phyloP scores from a whole-genome alignment of 306 rosid species.

The Quercus dentata region DNA sequence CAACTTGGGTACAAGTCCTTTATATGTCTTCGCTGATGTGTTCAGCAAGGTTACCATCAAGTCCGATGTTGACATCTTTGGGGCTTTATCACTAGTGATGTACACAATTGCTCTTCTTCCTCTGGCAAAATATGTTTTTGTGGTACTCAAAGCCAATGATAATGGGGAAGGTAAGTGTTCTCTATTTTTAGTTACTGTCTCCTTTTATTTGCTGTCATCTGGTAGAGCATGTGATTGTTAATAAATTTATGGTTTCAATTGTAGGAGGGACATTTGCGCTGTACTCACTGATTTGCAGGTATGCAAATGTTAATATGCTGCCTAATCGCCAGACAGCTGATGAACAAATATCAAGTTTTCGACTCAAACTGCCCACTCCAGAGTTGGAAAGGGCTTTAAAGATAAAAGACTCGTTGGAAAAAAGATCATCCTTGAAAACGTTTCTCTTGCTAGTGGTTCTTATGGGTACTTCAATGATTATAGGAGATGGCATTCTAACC shows the following conservation, averaged over 20 bases:
- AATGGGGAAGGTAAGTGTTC: constrained; percentile 79
- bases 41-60: constrained; percentile 72
- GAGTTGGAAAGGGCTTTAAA: constrained; percentile 82
- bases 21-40: constrained; percentile 89
- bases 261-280: constrained; percentile 98
- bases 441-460: constrained; percentile 75
- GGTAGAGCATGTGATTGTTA: not conserved
- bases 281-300: constrained; percentile 93
- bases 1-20: constrained; percentile 95
- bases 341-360: constrained; percentile 81
- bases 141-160: constrained; percentile 96
- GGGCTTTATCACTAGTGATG: constrained; percentile 91
- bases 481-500: constrained; percentile 96
- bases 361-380: constrained; percentile 90
- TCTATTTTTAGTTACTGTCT: constrained; percentile 5
- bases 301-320: constrained; percentile 78
- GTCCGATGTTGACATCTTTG: constrained; percentile 78
- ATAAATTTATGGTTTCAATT: constrained; percentile 24
- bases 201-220: constrained; percentile 14
- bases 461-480: constrained; percentile 92
- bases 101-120: constrained; percentile 92
- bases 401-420: constrained; percentile 80
- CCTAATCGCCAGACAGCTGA: constrained; percentile 95
- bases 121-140: constrained; percentile 80
- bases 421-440: constrained; percentile 49